Evolutionary conservation across 2,329 filamentous ascomycete species (phyloP), one percentile per base, ranked within the genome.

Genomic region (Pseudogymnoascus sp.): DNA sequence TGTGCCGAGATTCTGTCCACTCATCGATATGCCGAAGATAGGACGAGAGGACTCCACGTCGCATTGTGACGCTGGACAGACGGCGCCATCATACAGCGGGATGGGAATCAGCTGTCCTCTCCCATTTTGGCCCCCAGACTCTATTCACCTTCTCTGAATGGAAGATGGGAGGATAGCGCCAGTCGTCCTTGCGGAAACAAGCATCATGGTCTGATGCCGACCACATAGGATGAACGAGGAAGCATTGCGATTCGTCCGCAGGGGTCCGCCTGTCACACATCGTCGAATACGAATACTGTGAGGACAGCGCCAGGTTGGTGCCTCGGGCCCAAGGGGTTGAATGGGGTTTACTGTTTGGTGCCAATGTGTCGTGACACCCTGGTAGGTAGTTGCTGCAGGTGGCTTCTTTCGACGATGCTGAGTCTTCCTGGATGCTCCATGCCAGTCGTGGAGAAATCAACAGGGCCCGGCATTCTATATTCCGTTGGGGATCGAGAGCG

Each of bases 311-410:
- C 19, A 5, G 42, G 42, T 14, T n/a, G 22, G 23, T 28, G 25
- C 7, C 41, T 45, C 25, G 41, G 41, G 41, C 2, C 25, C 14
- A 30, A 30, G n/a, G 45, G 25, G 45, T 30, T 16, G 45, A 52
- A 30, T 30, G 14, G 16, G 42, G 23, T 49, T 28, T 12, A 7
- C 25, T 52, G 45, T 52, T 30, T 52, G 45, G n/a, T 52, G 45
- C 25, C 45, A 52, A 16, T 52, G 45, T 52, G 25, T 52, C 25
- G 45, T 52, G 45, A 2, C 45, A 52, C 45, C 45, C 45, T 52
- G 45, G 45, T 52, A 52, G 45, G 45, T 30, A 52, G 45, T 14
- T 52, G 45, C 45, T 52, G 45, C 45, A 52, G 45, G 45, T 52
- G 45, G 45, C 45, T 52, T 52, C 45, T 52, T 52, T 52, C 8